phyloP scores from a whole-genome alignment of 805 yeast species.

The Ogataea corticis region DNA sequence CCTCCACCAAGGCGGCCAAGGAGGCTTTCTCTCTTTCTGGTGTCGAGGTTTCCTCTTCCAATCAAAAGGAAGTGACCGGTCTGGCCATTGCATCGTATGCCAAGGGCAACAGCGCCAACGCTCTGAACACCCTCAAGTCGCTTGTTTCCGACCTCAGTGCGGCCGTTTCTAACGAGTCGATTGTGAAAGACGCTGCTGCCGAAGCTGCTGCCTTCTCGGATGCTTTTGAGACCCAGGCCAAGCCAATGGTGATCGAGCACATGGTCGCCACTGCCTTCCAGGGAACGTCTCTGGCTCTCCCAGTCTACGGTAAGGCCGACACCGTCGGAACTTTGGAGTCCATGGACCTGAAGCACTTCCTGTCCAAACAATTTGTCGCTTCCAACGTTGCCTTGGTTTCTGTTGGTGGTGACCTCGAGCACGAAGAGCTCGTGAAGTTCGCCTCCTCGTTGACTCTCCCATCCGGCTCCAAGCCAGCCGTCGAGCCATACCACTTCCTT shows the following conservation, averaged over 20 bases:
- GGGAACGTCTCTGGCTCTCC: constrained; percentile 77
- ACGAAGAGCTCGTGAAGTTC: constrained; percentile 67
- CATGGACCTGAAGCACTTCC: constrained; percentile 58
- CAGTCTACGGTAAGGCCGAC: constrained; percentile 73
- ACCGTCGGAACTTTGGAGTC: constrained; percentile 57
- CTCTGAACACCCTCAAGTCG: constrained; percentile 52
- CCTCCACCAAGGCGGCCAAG: constrained; percentile 32
- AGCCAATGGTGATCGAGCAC: constrained; percentile 66
- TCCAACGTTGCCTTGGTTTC: constrained; percentile 68
- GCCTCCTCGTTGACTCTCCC: constrained; percentile 54
- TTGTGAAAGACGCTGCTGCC: constrained; percentile 47
- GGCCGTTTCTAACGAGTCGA: constrained; percentile 42
- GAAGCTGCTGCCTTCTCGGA: constrained; percentile 49
- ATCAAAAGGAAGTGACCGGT: constrained; percentile 67
- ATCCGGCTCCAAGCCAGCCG: constrained; percentile 50
- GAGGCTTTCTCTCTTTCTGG: constrained; percentile 48
- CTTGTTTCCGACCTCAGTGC: constrained; percentile 39
- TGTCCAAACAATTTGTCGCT: constrained; percentile 56
- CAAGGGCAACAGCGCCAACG: constrained; percentile 51
- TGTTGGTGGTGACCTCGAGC: constrained; percentile 63
- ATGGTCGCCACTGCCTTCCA: constrained; percentile 84
- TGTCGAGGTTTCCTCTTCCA: constrained; percentile 52
- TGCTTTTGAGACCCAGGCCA: constrained; percentile 56
- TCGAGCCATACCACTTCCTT: constrained; percentile 62
- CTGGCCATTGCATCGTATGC: constrained; percentile 60